phyloP scores from a whole-genome alignment of 306 rosid species.

The Vigna radiata region DNA sequence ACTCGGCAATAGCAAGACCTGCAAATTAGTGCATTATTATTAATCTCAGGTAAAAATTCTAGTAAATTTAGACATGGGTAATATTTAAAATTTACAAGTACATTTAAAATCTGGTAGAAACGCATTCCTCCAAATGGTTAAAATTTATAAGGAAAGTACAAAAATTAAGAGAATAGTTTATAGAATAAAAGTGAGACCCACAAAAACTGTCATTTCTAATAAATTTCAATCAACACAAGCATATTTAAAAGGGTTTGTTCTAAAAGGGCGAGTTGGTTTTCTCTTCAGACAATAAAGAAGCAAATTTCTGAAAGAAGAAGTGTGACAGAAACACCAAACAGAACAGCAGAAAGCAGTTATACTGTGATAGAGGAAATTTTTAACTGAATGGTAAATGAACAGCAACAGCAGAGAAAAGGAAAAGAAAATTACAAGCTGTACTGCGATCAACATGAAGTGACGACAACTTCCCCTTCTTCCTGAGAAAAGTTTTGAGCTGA shows the following conservation, averaged over 20 bases:
- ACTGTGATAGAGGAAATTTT: conserved; percentile 3
- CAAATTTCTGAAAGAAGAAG: neutral
- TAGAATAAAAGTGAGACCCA: too few species aligned
- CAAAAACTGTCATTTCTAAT: neutral
- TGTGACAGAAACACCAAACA: conserved; percentile 9
- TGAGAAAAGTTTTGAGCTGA: conserved; percentile 71
- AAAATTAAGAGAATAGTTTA: too few species aligned
- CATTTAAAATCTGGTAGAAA: too few species aligned
- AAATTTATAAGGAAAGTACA: too few species aligned
- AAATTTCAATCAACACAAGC: neutral
- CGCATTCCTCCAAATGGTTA: too few species aligned
- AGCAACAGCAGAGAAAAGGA: neutral
- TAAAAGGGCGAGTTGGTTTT: neutral
- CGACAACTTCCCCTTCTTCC: conserved; percentile 75
- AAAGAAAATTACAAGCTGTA: conserved; percentile 38
- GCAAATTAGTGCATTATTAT: conserved; percentile 39
- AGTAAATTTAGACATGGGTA: too few species aligned
- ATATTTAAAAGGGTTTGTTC: too few species aligned
- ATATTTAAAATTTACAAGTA: too few species aligned
- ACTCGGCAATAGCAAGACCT: conserved; percentile 77
- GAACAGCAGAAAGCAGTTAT: conserved; percentile 5
- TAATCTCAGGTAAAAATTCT: too few species aligned
- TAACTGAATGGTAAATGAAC: conserved; percentile 13
- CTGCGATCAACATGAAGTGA: conserved; percentile 65
- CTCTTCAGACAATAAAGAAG: conserved; percentile 11